Evolutionary conservation across 805 yeast genomes (phyloP), one percentile per base, ranked within the genome.

Genomic region (Ogataea saltuana): DNA sequence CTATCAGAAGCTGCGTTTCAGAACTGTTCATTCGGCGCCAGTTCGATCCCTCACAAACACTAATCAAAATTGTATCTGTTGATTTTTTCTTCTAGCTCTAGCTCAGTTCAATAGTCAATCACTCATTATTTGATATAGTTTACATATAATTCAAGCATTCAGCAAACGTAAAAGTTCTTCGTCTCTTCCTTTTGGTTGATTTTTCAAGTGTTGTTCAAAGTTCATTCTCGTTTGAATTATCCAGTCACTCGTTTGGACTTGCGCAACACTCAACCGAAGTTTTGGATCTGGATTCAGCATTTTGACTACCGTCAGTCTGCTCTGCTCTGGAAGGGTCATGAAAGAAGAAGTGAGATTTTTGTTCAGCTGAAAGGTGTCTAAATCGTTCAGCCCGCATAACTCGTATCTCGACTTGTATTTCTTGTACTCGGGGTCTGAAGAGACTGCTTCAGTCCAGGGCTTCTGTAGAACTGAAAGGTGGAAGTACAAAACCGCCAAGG

Each of bases 401-500:
- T 45, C 46, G 38, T 56, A 59, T 6, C 27, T 43, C 10, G 42
- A 38, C 8, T 38, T 39, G 41, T 39, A 65, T 23, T 42, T 51
- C 12, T 46, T 48, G 37, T 41, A 61, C 13, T 49, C 51, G 6
- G 58, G 63, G 32, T 62, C 64, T 4, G 53, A 38, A 2, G 40
- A n/a, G 23, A 58, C 59, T 13, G 81, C 72, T 28, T 50, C 60
- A 0, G 51, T 48, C 83, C 83, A 78, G 2, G 82, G 81, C 32
- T 65, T 68, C 8, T 67, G 57, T 63, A 76, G 63, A 8, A 71
- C 58, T 31, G 51, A 64, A 17, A 78, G 53, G 36, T 72, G 71
- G 49, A 75, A 71, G 51, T 76, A 78, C 6, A 74, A 51, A 7
- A 78, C 65, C 0, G 78, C 81, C 31, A 78, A 51, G 3, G 79